A percentile compares a stretch with the other conserved stretches of the same genome.
Evolutionary conservation across 345 rosid species (phyloP).

Genomic region (Salix viminalis): DNA sequence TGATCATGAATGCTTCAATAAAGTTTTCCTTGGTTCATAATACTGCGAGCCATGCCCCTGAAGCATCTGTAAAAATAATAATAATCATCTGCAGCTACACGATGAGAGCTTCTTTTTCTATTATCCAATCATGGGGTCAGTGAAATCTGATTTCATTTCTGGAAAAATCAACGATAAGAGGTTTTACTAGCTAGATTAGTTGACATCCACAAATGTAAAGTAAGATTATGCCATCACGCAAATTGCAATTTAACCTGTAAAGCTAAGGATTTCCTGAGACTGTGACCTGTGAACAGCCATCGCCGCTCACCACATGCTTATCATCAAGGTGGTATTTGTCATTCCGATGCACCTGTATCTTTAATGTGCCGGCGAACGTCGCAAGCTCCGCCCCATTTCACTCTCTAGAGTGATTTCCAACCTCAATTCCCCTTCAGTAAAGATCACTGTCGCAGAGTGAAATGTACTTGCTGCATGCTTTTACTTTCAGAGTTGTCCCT

Average conservation of each 20-base stretch:
- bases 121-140: too few relatives aligned
- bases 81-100: too few relatives aligned
- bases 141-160: too few relatives aligned
- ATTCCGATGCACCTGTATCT: too few relatives aligned
- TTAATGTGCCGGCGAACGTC: too few relatives aligned
- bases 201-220: background rate
- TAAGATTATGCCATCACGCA: background rate
- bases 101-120: background rate
- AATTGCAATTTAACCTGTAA: background rate
- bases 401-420: background rate
- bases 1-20: too few relatives aligned
- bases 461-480: background rate
- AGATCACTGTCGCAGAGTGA: background rate
- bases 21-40: too few relatives aligned
- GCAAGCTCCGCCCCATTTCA: background rate
- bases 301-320: background rate
- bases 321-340: too few relatives aligned
- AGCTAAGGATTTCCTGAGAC: background rate
- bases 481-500: conserved; percentile 7
- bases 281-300: background rate
- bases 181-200: background rate
- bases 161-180: too few relatives aligned
- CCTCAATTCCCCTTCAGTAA: background rate
- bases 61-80: too few relatives aligned
- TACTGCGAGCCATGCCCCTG: too few relatives aligned